Conservation (phyloP, 2,329 filamentous ascomycete species). For the Cryphonectria parasitica region DNA sequence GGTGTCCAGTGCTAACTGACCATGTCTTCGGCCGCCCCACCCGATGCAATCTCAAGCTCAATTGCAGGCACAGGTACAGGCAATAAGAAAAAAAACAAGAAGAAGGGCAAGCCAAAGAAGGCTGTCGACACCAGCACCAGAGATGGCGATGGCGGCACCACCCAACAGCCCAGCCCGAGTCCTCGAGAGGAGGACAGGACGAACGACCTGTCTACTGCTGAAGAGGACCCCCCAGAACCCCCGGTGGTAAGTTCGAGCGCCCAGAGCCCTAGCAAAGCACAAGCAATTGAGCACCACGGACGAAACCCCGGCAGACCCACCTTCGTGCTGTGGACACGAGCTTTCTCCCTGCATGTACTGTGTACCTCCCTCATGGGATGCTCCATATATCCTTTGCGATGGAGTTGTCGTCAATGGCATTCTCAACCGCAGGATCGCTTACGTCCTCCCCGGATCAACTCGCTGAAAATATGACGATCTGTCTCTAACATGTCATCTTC, state of each 20-base stretch:
- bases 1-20: constrained; percentile 27
- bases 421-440: neutral
- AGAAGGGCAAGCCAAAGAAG: constrained; percentile 27
- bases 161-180: constrained; percentile 16
- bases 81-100: constrained; percentile 30
- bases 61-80: constrained; percentile 24
- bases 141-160: constrained; percentile 16
- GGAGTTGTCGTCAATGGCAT: constrained; percentile 21
- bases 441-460: constrained; percentile 3
- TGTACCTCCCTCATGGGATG: constrained; percentile 9
- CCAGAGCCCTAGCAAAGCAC: neutral
- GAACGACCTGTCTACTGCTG: constrained; percentile 19
- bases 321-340: constrained; percentile 26
- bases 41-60: constrained; percentile 25
- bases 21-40: constrained; percentile 31
- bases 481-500: constrained; percentile 25
- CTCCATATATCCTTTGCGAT: constrained; percentile 8
- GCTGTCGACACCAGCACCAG: constrained; percentile 17
- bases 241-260: constrained; percentile 25
- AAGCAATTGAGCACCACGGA: constrained; percentile 9
- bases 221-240: constrained; percentile 26
- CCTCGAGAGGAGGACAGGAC: constrained; percentile 22
- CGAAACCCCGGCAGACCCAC: constrained; percentile 25
- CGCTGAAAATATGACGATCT: constrained; percentile 15
- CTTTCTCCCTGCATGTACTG: constrained; percentile 25